phyloP scores from a whole-genome alignment of 495 filamentous ascomycete genomes.

The Barbatosphaeria neglecta region DNA sequence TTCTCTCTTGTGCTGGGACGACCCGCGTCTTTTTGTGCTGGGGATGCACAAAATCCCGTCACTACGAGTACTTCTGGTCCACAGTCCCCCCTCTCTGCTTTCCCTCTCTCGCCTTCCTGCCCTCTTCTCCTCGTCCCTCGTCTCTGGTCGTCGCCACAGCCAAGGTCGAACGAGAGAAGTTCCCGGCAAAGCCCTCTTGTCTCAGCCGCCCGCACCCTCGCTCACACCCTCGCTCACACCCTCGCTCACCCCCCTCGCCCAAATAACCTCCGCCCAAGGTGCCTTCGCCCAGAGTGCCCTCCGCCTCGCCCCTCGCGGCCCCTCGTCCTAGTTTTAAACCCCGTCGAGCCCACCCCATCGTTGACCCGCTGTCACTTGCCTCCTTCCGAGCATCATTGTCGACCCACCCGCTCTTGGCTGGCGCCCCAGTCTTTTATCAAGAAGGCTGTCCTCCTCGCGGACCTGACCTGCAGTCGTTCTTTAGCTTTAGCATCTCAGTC shows the following conservation, averaged over 20 bases:
- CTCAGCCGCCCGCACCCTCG: slow-evolving; percentile 1
- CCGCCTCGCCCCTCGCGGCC: slow-evolving; percentile 1
- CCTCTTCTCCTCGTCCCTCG: neutral
- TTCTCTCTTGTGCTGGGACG: neutral
- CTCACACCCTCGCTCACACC: too few relatives aligned
- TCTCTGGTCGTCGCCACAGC: neutral
- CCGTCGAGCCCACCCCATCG: neutral
- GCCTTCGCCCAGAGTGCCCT: too few relatives aligned
- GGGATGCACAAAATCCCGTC: neutral
- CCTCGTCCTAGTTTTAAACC: neutral
- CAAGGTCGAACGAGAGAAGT: neutral
- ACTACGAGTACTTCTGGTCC: slow-evolving; percentile 3
- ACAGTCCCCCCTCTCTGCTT: slow-evolving; percentile 1
- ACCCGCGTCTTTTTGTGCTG: neutral
- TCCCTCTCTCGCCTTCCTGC: neutral
- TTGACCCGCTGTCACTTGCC: slow-evolving; percentile 6
- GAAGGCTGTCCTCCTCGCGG: slow-evolving; percentile 4
- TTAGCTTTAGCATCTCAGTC: slow-evolving; percentile 9
- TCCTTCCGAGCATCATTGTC: slow-evolving; percentile 10
- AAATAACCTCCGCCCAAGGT: too few relatives aligned
- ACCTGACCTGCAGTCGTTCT: slow-evolving; percentile 34
- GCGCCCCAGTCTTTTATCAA: slow-evolving; percentile 5
- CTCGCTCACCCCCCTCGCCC: too few relatives aligned
- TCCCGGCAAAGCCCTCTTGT: neutral
- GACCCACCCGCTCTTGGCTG: slow-evolving; percentile 21